These are phyloP conservation scores for Scleromitrula shiraiana DNA, from an alignment of 2,329 filamentous ascomycete species.

Conservation along the genomic window DNA sequence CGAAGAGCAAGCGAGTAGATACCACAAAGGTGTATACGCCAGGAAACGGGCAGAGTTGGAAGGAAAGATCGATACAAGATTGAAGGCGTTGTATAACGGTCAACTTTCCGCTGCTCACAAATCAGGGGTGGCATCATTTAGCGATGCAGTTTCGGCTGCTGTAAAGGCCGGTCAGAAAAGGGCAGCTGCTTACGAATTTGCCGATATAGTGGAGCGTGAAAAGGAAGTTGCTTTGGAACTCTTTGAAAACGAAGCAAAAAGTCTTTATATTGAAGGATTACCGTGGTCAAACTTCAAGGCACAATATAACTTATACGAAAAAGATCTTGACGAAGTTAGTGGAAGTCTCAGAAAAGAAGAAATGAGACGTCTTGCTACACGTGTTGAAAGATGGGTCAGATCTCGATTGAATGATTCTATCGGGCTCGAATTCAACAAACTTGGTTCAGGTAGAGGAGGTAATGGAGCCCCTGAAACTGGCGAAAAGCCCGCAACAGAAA, in stretches of 20 bases:
- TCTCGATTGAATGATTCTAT: conserved; percentile 80
- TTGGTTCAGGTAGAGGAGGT: conserved; percentile 80
- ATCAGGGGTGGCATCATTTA: conserved; percentile 74
- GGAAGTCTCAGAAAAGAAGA: conserved; percentile 82
- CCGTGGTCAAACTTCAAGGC: conserved; percentile 82
- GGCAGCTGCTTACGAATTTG: conserved; percentile 86
- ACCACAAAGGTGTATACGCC: conserved; percentile 91
- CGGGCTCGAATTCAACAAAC: conserved; percentile 90
- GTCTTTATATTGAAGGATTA: conserved; percentile 68
- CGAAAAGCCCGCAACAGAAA: conserved; percentile 66
- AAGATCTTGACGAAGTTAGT: conserved; percentile 86
- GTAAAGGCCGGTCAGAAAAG: conserved; percentile 93
- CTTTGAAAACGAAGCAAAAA: conserved; percentile 69
- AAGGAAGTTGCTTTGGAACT: conserved; percentile 66
- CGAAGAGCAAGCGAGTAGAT: conserved; percentile 81
- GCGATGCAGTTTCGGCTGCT: conserved; percentile 73
- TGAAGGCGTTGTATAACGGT: conserved; percentile 83
- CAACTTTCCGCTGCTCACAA: conserved; percentile 88
- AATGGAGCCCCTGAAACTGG: conserved; percentile 71
- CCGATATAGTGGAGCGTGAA: conserved; percentile 80
- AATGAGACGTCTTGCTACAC: conserved; percentile 83
- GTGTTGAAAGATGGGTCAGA: conserved; percentile 90
- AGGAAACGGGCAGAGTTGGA: conserved; percentile 81
- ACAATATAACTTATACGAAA: conserved; percentile 72
- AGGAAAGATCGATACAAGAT: conserved; percentile 74